Percentiles rank a stretch among this genome's conserved stretches.
These are phyloP conservation scores for Tetrapisispora namnaoensis DNA, from an alignment of 805 yeast species.

Conservation along the genomic window DNA sequence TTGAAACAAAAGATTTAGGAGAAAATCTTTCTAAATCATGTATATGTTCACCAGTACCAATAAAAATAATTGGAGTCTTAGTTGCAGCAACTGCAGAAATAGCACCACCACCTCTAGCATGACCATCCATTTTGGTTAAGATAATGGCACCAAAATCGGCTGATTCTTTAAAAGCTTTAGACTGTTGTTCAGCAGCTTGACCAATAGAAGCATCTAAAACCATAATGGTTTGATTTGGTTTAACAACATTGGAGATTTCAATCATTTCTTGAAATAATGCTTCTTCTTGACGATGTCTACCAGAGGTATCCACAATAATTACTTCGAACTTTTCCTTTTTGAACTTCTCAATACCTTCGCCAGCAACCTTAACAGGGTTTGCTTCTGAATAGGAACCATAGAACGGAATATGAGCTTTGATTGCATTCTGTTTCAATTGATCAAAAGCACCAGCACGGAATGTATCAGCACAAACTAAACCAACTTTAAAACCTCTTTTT, in stretches of 20 bases:
- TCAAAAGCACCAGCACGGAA: slow-evolving; percentile 99
- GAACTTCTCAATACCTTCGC: slow-evolving; percentile 85
- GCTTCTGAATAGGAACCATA: slow-evolving; percentile 93
- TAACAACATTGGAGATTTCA: slow-evolving; percentile 77
- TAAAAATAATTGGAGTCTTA: slow-evolving; percentile 85
- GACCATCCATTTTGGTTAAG: slow-evolving; percentile 95
- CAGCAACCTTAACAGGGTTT: slow-evolving; percentile 87
- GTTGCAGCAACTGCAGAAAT: slow-evolving; percentile 98
- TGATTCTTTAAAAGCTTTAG: slow-evolving; percentile 86
- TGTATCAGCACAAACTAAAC: slow-evolving; percentile 97
- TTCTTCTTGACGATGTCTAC: slow-evolving; percentile 92
- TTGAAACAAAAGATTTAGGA: slow-evolving; percentile 83
- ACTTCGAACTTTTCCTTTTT: slow-evolving; percentile 85
- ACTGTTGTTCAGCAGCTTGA: slow-evolving; percentile 95
- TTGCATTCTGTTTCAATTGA: slow-evolving; percentile 94
- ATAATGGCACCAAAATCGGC: slow-evolving; percentile 92
- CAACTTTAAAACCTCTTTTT: slow-evolving; percentile 87
- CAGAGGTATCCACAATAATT: slow-evolving; percentile 94
- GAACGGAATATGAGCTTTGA: slow-evolving; percentile 87
- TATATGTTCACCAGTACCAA: slow-evolving; percentile 97
- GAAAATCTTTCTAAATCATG: slow-evolving; percentile 87
- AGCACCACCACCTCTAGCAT: slow-evolving; percentile 99
- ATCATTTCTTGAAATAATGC: slow-evolving; percentile 90
- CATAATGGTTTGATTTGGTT: slow-evolving; percentile 95
- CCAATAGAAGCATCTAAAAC: slow-evolving; percentile 96